Conservation (phyloP, 2,329 filamentous ascomycete species). For the Fusarium newnesense region DNA sequence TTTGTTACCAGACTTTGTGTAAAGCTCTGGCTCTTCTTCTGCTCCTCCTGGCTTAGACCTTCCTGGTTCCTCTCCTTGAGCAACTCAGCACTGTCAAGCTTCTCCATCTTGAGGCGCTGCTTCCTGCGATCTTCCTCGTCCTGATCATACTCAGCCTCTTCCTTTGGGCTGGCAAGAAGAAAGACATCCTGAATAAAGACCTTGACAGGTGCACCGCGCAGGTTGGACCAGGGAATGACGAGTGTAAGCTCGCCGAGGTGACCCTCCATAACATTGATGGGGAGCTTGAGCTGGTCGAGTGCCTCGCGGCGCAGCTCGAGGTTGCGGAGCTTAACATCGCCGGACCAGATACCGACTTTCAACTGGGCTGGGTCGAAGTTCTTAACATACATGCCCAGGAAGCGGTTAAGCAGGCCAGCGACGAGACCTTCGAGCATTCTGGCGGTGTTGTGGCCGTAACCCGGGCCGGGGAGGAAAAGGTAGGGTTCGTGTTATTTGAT, state of each 20-base stretch:
- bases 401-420: constrained; percentile 96
- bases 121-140: constrained; percentile 89
- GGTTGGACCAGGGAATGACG: constrained; percentile 96
- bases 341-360: constrained; percentile 98
- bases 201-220: constrained; percentile 92
- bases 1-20: constrained; percentile 94
- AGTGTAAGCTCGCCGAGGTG: constrained; percentile 93
- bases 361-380: constrained; percentile 98
- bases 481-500: constrained; percentile 18
- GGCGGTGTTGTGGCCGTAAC: constrained; percentile 71
- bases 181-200: constrained; percentile 98
- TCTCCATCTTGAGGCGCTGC: constrained; percentile 98
- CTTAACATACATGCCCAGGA: constrained; percentile 99
- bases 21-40: constrained; percentile 98
- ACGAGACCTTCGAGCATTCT: constrained; percentile 97
- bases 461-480: constrained; percentile 68
- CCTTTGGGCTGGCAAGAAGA: constrained; percentile 91
- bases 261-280: constrained; percentile 95
- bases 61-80: constrained; percentile 93
- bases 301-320: constrained; percentile 94
- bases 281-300: constrained; percentile 94
- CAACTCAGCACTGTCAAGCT: constrained; percentile 94
- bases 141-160: constrained; percentile 92
- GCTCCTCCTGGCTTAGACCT: constrained; percentile 92
- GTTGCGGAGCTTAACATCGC: constrained; percentile 94